Evolutionary conservation across 2,329 filamentous ascomycete species (phyloP).

Genomic region (Alternaria sp.): DNA sequence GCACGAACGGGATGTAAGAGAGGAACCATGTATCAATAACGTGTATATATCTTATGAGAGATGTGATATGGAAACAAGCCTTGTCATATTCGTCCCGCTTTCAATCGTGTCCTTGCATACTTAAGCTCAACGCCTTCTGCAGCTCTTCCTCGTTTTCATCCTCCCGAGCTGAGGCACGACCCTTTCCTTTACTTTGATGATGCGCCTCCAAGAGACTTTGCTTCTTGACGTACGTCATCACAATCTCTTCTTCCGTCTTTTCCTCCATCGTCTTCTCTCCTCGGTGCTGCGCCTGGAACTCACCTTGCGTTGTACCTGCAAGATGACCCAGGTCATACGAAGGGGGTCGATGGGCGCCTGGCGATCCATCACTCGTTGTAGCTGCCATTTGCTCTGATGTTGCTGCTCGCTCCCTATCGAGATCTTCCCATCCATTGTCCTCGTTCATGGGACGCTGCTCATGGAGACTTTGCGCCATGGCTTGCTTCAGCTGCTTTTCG

Average conservation of each 20-base stretch:
- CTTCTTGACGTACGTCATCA: constrained; percentile 78
- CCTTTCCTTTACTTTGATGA: constrained; percentile 38
- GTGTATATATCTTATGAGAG: constrained; percentile 1
- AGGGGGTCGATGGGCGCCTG: neutral
- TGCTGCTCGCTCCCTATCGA: neutral
- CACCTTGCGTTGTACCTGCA: neutral
- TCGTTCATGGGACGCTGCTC: neutral
- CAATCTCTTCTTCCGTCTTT: constrained; percentile 70
- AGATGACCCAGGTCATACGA: neutral
- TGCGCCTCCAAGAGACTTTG: constrained; percentile 74
- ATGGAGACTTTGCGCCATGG: neutral
- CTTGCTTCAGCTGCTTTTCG: neutral
- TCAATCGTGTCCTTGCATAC: neutral
- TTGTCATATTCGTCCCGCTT: neutral
- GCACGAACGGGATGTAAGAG: neutral
- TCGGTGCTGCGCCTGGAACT: constrained; percentile 35
- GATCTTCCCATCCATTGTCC: neutral
- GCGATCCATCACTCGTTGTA: accelerated
- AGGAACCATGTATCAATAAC: constrained; percentile 3
- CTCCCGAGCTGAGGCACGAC: neutral
- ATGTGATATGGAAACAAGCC: neutral
- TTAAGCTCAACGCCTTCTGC: neutral
- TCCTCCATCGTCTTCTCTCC: constrained; percentile 41
- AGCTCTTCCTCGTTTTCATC: neutral
- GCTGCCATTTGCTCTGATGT: neutral